phyloP scores from a whole-genome alignment of 2,329 filamentous ascomycete species.

The Aspergillus floridensis region DNA sequence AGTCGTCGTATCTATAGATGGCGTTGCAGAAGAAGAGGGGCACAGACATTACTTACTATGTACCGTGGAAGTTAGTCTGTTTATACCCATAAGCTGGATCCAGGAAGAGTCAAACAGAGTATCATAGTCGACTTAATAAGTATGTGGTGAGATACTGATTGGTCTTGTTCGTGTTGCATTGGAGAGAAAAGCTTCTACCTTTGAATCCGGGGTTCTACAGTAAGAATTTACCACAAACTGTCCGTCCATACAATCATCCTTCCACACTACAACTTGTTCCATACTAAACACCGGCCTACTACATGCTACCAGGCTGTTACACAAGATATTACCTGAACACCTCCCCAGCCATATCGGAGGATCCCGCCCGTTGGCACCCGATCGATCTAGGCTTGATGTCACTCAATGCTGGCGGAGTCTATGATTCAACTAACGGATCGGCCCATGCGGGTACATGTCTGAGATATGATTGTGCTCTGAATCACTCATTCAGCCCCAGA shows the following conservation, averaged over 20 bases:
- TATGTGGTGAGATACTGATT: neutral
- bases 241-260: too few relatives aligned
- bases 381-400: slow-evolving; percentile 6
- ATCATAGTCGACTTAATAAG: neutral
- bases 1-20: neutral
- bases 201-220: neutral
- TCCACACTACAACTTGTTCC: neutral
- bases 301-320: neutral
- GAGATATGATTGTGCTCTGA: neutral
- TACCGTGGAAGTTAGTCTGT: neutral
- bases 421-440: neutral
- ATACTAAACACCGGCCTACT: neutral
- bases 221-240: too few relatives aligned
- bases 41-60: neutral
- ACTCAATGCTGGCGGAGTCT: slow-evolving; percentile 1
- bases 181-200: neutral
- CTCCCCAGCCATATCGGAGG: neutral
- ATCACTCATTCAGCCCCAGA: too few relatives aligned
- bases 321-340: neutral
- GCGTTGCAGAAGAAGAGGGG: neutral
- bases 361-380: neutral
- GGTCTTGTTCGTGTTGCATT: neutral
- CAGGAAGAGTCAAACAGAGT: too few relatives aligned
- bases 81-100: neutral
- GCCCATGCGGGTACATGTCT: neutral